Evolutionary conservation across 257 asterid species (phyloP), one percentile per base, ranked within the genome.

Genomic region (Penstemon eatonii): DNA sequence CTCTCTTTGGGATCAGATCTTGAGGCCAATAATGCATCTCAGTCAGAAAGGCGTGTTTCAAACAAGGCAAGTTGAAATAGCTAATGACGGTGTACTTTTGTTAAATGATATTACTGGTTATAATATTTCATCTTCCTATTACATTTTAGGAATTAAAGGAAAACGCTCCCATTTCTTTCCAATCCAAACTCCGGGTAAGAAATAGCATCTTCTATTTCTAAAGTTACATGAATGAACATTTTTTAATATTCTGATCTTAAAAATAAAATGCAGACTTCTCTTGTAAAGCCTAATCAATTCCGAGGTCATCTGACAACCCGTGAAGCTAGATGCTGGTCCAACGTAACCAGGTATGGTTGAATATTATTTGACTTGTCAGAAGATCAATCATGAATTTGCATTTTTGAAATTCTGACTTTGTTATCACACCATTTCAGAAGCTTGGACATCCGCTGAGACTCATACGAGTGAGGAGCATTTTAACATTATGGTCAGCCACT

Each of bases 241-340:
- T 52, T 54, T 8, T 11, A 49, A 40, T 8, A 19, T 68, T 33
- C 56, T 41, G 47, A 76, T 44, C 8, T 66, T 8, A 41, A 70
- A 50, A 19, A 18, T 65, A 9, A 63, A 76, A 74, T 75, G 77
- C 82, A 83, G 92, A 79, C 67, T 66, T 70, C 71, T 63, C 76
- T 72, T 75, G 82, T 80, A 61, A 87, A 85, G 83, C 78, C 80
- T 51, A 83, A 73, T 60, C 95, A 82, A 15, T 89, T 90, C 68
- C 92, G 85, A 56, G 78, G 79, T 62, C 79, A 68, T 59, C 47
- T 67, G 74, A 76, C 65, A 60, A 71, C 58, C n/a, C 74, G 68
- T 54, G 85, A 83, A 72, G 80, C 75, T 42, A 68, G 66, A 18
- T 12, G 59, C 51, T 76, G 81, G 77, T 65, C 80, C 68, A 74